Evolutionary conservation across 2,329 filamentous ascomycete genomes (phyloP), one percentile per base, ranked within the genome.

Genomic region (Colletotrichum liriopes): DNA sequence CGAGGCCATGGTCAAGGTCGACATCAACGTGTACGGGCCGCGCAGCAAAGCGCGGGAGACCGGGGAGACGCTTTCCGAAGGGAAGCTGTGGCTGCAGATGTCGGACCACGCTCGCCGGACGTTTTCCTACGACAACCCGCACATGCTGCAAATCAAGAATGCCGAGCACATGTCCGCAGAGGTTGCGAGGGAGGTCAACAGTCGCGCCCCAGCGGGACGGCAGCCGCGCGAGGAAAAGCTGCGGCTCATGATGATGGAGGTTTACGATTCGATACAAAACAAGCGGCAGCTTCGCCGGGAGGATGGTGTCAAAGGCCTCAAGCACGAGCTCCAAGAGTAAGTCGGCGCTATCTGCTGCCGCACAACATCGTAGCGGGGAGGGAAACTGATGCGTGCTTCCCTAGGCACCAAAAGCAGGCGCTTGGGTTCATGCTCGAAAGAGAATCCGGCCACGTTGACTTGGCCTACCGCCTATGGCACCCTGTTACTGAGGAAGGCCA

Each of bases 11-110:
- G 76, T 79, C 20, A 74, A 76, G 47, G 74, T 83, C 1, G 77
- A 82, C 63, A 80, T 84, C 61, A 82, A 84, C 54, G 67, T 84
- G 0, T 84, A 84, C 67, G 83, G 83, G 0, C 78, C 78, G 0
- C 65, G 65, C 1, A n/a, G 47, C 4, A 23, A 65, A 2, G 75
- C 74, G 1, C 65, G 61, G 0, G 18, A 65, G 1, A 72, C 83
- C 26, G 83, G 81, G 0, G 67, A 76, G 1, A 64, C 61, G 3
- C 72, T 84, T 1, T 80, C 81, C 0, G 23, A 69, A 0, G 72
- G 75, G 0, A 81, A 80, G 60, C 65, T 82, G 0, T 84, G 80
- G 77, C 67, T 84, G 14, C 83, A 84, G 55, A 74, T 71, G 41
- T 79, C 83, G 3, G 73, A 77, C 7, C 75, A 77, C 45, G 74